These are phyloP conservation scores for Rhodosporidiobolus odoratus DNA, from an alignment of 768 basidiomycete genomes.

Conservation along the genomic window DNA sequence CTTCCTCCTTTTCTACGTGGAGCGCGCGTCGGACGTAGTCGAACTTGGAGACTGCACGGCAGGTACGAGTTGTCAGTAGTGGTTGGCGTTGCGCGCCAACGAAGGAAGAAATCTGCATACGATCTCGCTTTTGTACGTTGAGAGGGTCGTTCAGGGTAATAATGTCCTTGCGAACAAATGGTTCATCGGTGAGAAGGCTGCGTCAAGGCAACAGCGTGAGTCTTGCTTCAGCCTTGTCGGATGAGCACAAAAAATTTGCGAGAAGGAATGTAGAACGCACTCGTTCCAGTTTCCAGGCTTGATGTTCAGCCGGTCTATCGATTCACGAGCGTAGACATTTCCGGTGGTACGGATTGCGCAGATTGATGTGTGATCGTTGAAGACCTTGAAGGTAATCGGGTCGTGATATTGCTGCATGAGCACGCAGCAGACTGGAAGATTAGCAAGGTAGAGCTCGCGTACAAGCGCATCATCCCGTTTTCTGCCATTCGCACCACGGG, in stretches of 20 bases:
- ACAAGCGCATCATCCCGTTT: too few relatives aligned
- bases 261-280: not conserved
- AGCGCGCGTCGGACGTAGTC: slow-evolving; percentile 49
- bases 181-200: slow-evolving; percentile 66
- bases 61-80: not conserved
- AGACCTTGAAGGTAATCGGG: slow-evolving; percentile 95
- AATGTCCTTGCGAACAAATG: slow-evolving; percentile 85
- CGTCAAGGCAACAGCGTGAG: not conserved
- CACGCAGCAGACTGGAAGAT: slow-evolving; percentile 48
- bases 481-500: too few relatives aligned
- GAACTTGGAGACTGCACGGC: slow-evolving; percentile 45
- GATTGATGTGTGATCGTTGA: slow-evolving; percentile 92
- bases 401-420: slow-evolving; percentile 66
- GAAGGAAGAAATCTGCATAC: not conserved
- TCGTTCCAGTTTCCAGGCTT: slow-evolving; percentile 62
- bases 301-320: slow-evolving; percentile 52
- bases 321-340: slow-evolving; percentile 89
- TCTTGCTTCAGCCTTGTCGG: too few relatives aligned
- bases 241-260: not conserved
- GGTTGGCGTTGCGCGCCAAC: not conserved
- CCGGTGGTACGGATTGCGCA: slow-evolving; percentile 83
- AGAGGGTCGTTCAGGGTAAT: slow-evolving; percentile 77
- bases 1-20: slow-evolving; percentile 27
- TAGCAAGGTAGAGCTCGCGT: not conserved
- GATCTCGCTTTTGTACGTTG: slow-evolving; percentile 23